Percentiles rank a stretch among this genome's conserved stretches.
Evolutionary conservation across 257 asterid species (phyloP).

Genomic region (Solanum dulcamara): DNA sequence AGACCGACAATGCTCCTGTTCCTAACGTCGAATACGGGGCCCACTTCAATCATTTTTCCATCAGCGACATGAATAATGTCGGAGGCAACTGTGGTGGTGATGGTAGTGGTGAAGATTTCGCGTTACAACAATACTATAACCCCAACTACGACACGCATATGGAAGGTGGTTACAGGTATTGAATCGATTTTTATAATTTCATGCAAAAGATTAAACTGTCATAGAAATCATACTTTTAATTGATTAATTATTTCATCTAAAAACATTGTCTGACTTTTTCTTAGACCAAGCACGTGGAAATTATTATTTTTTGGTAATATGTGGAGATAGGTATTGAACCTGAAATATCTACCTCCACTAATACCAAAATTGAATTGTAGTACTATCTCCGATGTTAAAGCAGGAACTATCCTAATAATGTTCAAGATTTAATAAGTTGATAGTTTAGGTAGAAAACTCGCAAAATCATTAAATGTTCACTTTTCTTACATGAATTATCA

Average conservation of each 20-base stretch:
- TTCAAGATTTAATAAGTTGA: too few relatives aligned
- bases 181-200: neutral
- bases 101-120: neutral
- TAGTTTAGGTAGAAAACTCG: too few relatives aligned
- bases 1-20: neutral
- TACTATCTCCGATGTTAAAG: too few relatives aligned
- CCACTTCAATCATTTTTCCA: neutral
- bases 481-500: too few relatives aligned
- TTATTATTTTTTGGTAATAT: too few relatives aligned
- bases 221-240: neutral
- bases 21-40: neutral
- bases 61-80: neutral
- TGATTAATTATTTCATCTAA: neutral
- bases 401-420: too few relatives aligned
- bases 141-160: neutral
- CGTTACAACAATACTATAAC: neutral
- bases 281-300: neutral
- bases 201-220: neutral
- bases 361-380: too few relatives aligned
- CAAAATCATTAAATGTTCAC: too few relatives aligned
- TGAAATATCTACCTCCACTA: too few relatives aligned
- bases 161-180: neutral
- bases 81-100: neutral
- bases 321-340: too few relatives aligned
- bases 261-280: neutral